Conservation (phyloP, 345 rosid species). For the Boechera stricta region DNA sequence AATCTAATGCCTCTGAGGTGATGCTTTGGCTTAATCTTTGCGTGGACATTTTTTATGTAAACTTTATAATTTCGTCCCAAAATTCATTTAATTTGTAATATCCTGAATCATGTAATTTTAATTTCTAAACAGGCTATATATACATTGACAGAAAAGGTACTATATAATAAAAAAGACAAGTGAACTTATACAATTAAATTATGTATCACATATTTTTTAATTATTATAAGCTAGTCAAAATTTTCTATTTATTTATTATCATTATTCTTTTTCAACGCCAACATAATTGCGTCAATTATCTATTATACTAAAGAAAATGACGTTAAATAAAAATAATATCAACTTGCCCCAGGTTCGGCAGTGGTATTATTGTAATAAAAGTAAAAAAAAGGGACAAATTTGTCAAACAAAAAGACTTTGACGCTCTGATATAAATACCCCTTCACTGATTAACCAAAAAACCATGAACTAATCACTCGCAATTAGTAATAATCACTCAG, state of each 20-base stretch:
- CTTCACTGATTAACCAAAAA: constrained; percentile 3
- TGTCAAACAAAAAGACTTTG: not conserved
- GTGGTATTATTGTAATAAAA: constrained; percentile 25
- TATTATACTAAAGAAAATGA: not conserved
- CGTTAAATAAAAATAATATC: not conserved
- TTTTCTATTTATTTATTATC: not conserved
- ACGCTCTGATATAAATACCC: constrained; percentile 20
- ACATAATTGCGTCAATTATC: not conserved
- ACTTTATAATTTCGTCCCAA: not conserved
- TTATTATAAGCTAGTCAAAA: too few species aligned
- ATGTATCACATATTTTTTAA: too few species aligned
- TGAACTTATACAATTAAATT: too few species aligned
- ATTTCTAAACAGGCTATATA: too few species aligned
- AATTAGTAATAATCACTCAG: constrained; percentile 31
- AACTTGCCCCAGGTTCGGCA: not conserved
- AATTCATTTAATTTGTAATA: too few species aligned
- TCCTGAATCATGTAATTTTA: too few species aligned
- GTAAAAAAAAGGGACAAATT: not conserved
- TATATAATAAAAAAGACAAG: too few species aligned
- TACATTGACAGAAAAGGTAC: too few species aligned
- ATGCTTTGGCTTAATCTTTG: not conserved
- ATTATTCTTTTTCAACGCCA: not conserved
- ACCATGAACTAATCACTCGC: constrained; percentile 26
- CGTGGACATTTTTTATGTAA: not conserved
- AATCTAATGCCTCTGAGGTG: not conserved